Conservation (phyloP, 2,329 filamentous ascomycete genomes). For the Penicillium concentricum region DNA sequence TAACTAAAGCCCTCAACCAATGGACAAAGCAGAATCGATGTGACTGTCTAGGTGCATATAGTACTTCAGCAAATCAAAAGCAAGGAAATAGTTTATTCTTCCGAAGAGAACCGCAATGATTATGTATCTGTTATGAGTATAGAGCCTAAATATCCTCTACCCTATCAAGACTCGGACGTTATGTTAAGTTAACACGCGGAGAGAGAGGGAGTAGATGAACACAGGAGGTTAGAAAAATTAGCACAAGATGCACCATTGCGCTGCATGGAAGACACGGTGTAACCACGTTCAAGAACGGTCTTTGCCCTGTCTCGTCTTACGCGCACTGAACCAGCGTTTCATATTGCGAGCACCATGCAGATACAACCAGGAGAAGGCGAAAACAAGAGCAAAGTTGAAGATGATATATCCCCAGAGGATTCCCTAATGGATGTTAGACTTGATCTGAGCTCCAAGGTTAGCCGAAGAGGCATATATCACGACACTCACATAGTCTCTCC, state of each 20-base stretch:
- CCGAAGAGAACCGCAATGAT: not conserved
- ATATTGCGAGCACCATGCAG: slow-evolving; percentile 39
- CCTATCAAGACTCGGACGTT: not conserved
- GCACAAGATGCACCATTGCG: not conserved
- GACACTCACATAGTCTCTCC: slow-evolving; percentile 58
- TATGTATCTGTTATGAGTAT: not conserved
- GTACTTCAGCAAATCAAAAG: not conserved
- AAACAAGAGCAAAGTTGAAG: slow-evolving; percentile 62
- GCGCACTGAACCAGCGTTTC: slow-evolving; percentile 34
- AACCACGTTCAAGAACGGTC: not conserved
- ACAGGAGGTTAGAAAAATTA: not conserved
- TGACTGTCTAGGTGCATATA: not conserved
- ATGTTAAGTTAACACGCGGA: not conserved
- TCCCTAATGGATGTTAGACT: slow-evolving; percentile 36
- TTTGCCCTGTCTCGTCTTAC: slow-evolving; percentile 26
- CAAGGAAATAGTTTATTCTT: not conserved
- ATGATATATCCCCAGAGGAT: slow-evolving; percentile 63
- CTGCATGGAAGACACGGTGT: not conserved
- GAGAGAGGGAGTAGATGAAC: not conserved
- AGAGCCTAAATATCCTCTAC: not conserved
- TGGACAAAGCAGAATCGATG: not conserved
- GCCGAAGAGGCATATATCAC: slow-evolving; percentile 9
- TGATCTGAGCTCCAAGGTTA: not conserved
- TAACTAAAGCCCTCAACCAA: not conserved
- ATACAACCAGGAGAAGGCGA: slow-evolving; percentile 56